Base-by-base conservation (phyloP, 768 basidiomycete species). In the Hypholoma fasciculare region DNA sequence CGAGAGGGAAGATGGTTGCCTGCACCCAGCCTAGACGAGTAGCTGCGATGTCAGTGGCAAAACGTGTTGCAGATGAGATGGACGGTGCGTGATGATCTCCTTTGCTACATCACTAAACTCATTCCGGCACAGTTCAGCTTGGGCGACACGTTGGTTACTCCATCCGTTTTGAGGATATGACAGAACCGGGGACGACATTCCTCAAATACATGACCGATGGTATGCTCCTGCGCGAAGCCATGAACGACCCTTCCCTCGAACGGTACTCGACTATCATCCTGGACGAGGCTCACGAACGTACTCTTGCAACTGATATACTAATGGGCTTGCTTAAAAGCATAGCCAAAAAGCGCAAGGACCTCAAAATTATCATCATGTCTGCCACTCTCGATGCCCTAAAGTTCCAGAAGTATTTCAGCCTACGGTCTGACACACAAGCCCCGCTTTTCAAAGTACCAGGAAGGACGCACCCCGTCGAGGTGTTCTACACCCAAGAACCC, bases 171-270 rank as follows among this genome's bases (percentile, higher is more conserved):
- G 96, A 99, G 73, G 97, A 98, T 71, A 90, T 94, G 92, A 90
- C 96, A 43, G 83, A 92, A 64, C 78, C 85, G 0, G 90, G 92
- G 0, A 90, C 89, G 34, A 98, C 97, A 0, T 97, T 99, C 74
- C 80, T 99, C 62, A 98, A 97, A 71, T 98, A 99, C 78, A 97
- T 98, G 96, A 99, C 97, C 14, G 97, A 99, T 65, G 97, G 96
- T 83, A 97, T 98, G 95, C 87, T 94, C 55, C 84, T 96, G n/a
- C 88, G 95, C 17, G 95, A 97, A 76, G 95, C 94, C 4, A 99
- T 98, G 96, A 93, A 96, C 73, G 96, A 98, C 73, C 90, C 93
- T 8, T 82, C 85, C 17, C 83, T 98, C 39, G 78, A 82, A 26
- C 86, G 95, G 3, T 99, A 99, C 72, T 96, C 94, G 17, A 98